Evolutionary conservation across 345 rosid species (phyloP).

Genomic region (Arabidopsis thaliana): DNA sequence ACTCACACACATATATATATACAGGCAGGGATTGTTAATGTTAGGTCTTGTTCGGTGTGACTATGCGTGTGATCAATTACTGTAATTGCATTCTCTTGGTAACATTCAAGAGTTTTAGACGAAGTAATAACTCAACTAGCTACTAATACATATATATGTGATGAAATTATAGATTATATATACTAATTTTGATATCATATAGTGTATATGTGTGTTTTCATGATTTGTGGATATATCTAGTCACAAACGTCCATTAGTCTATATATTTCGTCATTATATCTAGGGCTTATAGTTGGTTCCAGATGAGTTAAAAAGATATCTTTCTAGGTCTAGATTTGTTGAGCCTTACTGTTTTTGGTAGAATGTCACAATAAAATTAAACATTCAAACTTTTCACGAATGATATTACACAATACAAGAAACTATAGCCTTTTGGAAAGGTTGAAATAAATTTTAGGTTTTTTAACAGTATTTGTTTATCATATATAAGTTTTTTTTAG

Average conservation of each 20-base stretch:
- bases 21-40: constrained; percentile 19
- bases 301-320: neutral
- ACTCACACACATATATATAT: neutral
- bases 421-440: constrained; percentile 20
- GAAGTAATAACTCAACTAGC: neutral
- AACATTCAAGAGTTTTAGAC: neutral
- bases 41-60: constrained; percentile 40
- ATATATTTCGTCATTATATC: constrained; percentile 1
- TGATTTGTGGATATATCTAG: neutral
- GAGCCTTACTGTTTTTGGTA: neutral
- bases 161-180: neutral
- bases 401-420: neutral
- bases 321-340: constrained; percentile 10
- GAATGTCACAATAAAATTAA: neutral
- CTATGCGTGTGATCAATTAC: constrained; percentile 26
- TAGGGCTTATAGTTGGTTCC: constrained; percentile 33
- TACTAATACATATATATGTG: constrained; percentile 1
- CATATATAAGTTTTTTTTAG: neutral
- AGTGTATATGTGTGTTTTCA: neutral
- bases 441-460: constrained; percentile 2
- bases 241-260: neutral
- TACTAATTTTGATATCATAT: neutral
- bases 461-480: neutral
- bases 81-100: constrained; percentile 1
- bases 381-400: neutral